These are phyloP conservation scores for Thermomucor indicae-seudaticae DNA, from an alignment of 371 early-diverging fungal species.

Conservation along the genomic window DNA sequence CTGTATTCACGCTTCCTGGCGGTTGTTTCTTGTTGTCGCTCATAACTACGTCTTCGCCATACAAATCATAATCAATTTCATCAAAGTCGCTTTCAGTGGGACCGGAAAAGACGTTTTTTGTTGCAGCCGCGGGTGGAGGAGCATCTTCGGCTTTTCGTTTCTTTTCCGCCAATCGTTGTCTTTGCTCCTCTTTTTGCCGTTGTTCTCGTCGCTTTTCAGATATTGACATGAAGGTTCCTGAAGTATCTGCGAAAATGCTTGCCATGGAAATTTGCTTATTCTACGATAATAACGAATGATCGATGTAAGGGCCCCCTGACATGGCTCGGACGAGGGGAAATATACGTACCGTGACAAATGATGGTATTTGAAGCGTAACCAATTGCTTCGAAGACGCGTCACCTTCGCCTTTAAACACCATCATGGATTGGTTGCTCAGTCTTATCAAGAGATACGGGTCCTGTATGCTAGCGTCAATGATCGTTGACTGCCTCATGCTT, in stretches of 20 bases:
- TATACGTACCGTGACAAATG: too few relatives aligned
- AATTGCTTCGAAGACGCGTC: too few relatives aligned
- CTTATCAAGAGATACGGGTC: constrained; percentile 83
- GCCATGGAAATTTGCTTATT: constrained; percentile 41
- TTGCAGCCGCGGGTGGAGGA: not conserved
- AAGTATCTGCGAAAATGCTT: constrained; percentile 57
- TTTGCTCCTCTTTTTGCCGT: constrained; percentile 1
- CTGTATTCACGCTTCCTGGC: too few relatives aligned
- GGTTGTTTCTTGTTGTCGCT: not conserved
- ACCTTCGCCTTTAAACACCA: constrained; percentile 51
- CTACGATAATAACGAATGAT: constrained; percentile 11
- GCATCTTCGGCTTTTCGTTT: constrained; percentile 27
- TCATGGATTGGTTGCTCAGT: constrained; percentile 57
- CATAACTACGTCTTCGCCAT: constrained; percentile 32
- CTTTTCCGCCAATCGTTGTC: constrained; percentile 6
- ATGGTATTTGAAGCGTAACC: too few relatives aligned
- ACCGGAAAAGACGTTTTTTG: constrained; percentile 10
- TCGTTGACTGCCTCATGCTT: constrained; percentile 56
- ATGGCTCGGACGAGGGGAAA: too few relatives aligned
- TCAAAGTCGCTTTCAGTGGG: constrained; percentile 33
- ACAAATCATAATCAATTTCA: constrained; percentile 64
- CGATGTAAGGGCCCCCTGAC: too few relatives aligned
- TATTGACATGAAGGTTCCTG: constrained; percentile 45
- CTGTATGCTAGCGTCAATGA: constrained; percentile 70
- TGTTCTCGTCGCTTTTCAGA: constrained; percentile 14